phyloP scores from a whole-genome alignment of 306 rosid genomes.

The Pueraria montana region DNA sequence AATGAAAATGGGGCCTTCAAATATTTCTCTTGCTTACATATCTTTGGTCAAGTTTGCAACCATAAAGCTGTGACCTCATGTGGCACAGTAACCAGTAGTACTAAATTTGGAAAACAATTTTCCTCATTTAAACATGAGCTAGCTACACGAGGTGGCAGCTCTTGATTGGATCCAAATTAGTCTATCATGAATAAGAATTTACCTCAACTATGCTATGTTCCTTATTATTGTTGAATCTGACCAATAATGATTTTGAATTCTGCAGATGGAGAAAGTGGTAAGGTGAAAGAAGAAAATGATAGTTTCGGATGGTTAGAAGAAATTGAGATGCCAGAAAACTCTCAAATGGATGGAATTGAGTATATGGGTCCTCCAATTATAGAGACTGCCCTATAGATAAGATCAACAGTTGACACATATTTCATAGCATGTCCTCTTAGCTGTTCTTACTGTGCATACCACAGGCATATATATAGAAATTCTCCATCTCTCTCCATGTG shows the following conservation, averaged over 20 bases:
- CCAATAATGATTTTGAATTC: not conserved
- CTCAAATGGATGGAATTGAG: slow-evolving; percentile 63
- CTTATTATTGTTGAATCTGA: not conserved
- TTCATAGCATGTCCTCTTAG: slow-evolving; percentile 19
- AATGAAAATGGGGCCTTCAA: not conserved
- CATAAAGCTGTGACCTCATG: slow-evolving; percentile 7
- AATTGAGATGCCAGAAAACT: slow-evolving; percentile 71
- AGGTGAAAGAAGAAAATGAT: slow-evolving; percentile 42
- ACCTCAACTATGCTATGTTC: not conserved
- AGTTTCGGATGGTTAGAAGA: slow-evolving; percentile 73
- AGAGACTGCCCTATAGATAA: slow-evolving; percentile 39
- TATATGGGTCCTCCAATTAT: slow-evolving; percentile 70
- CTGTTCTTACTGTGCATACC: slow-evolving; percentile 36
- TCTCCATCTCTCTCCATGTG: not conserved
- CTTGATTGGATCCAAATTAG: slow-evolving; percentile 5
- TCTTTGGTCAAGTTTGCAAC: slow-evolving; percentile 8
- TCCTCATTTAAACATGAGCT: not conserved
- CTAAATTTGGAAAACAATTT: slow-evolving; percentile 1
- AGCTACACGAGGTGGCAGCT: not conserved
- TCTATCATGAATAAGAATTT: not conserved
- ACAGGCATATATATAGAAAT: slow-evolving; percentile 7
- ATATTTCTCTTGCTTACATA: not conserved
- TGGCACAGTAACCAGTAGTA: not conserved
- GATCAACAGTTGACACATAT: not conserved
- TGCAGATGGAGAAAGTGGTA: slow-evolving; percentile 53